Percentiles rank a stretch among this genome's conserved stretches.
phyloP scores from a whole-genome alignment of 2,329 filamentous ascomycete species.

The Botrytis fragariae region DNA sequence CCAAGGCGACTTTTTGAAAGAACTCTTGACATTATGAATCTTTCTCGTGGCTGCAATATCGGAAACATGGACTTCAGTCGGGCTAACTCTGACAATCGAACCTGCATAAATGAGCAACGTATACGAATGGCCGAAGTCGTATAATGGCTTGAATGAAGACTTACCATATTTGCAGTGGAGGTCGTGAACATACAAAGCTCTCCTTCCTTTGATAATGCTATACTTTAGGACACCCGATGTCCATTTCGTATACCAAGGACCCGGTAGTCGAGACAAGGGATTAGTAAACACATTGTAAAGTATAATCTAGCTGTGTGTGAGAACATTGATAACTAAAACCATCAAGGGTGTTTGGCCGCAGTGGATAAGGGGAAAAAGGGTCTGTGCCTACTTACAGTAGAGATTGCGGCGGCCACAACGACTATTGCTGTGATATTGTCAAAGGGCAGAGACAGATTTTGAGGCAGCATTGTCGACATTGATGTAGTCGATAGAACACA shows the following conservation, averaged over 20 bases:
- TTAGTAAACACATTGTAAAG: neutral
- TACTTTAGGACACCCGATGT: neutral
- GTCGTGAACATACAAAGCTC: neutral
- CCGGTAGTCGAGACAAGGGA: neutral
- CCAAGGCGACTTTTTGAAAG: neutral
- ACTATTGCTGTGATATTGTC: too few species aligned
- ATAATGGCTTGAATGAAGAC: too few species aligned
- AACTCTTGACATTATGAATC: neutral
- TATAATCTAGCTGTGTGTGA: neutral
- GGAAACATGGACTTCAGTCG: neutral
- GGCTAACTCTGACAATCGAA: neutral
- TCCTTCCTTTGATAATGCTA: neutral
- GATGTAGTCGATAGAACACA: too few species aligned
- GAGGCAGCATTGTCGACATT: too few species aligned
- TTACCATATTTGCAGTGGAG: neutral
- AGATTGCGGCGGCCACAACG: too few species aligned
- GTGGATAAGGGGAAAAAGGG: too few species aligned
- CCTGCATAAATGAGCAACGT: neutral
- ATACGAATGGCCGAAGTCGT: neutral
- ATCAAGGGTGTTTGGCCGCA: too few species aligned
- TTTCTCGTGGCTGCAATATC: neutral
- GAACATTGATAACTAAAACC: neutral
- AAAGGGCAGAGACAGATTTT: too few species aligned
- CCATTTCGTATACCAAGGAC: neutral
- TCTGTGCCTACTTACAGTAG: too few species aligned